Evolutionary conservation across 805 yeast genomes (phyloP), one percentile per base, ranked within the genome.

Genomic region (Saturnispora bothae): DNA sequence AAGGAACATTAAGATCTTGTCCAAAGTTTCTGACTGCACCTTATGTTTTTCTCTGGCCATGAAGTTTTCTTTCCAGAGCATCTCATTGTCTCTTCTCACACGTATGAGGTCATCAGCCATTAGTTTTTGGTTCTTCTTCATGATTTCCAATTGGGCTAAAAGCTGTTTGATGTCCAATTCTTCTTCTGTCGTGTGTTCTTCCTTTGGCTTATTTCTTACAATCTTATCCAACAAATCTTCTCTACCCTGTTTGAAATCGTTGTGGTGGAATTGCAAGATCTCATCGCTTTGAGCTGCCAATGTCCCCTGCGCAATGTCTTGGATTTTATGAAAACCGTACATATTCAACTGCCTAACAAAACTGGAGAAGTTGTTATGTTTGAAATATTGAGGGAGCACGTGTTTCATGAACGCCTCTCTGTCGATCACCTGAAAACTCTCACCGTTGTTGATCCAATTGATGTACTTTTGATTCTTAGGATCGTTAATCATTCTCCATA

Each of bases 251-350:
- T 75, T 64, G 56, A 92, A 92, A 52, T 76, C 69, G 2, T 92
- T 86, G 46, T 86, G 84, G 45, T 76, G 78, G 63, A 92, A 92
- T 59, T 86, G 94, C 83, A 88, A 80, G 39, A 76, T 71, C 51
- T 92, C 97, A 40, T 88, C 96, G 30, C 62, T 61, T 41, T 63
- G 67, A 40, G 71, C 68, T 10, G 28, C 15, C 42, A 77, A 60
- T 4, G 88, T 71, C 3, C 94, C 96, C 19, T 81, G 71, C 41
- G 64, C 82, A 17, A 88, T 76, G 59, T 92, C 97, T 60, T 92
- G 98, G 4, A 92, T 92, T 60, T 92, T 92, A 64, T 88, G 97
- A 96, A 96, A 92, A 9, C 98, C 98, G 56, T 92, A 92, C 98
- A 92, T 89, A 61, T 89, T 89, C 51, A 89, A 68, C 56, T 89